Percentiles rank a stretch among this genome's conserved stretches.
Evolutionary conservation across 1,284 basidiomycete species (phyloP).

Genomic region (Fereydounia khargensis): DNA sequence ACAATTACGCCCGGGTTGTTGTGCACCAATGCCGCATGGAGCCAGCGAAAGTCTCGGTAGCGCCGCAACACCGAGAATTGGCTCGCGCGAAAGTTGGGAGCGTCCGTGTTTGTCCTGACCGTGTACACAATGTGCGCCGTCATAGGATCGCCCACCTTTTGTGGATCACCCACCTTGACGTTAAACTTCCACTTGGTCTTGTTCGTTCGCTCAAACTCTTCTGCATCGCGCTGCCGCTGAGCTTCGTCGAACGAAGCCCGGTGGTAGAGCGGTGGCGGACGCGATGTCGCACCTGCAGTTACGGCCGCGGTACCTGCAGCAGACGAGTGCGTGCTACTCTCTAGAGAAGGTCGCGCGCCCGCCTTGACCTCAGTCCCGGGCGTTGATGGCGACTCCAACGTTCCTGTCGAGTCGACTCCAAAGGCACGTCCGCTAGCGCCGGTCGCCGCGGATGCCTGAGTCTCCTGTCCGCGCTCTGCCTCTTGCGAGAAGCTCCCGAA

Average conservation of each 20-base stretch:
- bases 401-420: background rate
- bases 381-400: background rate
- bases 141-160: conserved; percentile 52
- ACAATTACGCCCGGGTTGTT: conserved; percentile 98
- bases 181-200: conserved; percentile 19
- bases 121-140: conserved; percentile 61
- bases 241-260: conserved; percentile 24
- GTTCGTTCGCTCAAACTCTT: conserved; percentile 7
- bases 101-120: conserved; percentile 46
- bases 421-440: background rate
- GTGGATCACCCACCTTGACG: conserved; percentile 53
- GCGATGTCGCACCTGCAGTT: background rate
- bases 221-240: conserved; percentile 16
- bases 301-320: background rate
- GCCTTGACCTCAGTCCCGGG: no score
- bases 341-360: background rate
- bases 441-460: background rate
- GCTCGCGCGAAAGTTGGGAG: conserved; percentile 23
- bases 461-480: background rate
- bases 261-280: conserved; percentile 20
- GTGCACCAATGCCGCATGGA: conserved; percentile 80
- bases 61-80: conserved; percentile 74
- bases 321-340: background rate
- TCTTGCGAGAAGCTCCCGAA: no score
- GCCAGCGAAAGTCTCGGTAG: conserved; percentile 96